Conservation (phyloP, 2,329 filamentous ascomycete genomes). For the Aspergillus fumigatus region DNA sequence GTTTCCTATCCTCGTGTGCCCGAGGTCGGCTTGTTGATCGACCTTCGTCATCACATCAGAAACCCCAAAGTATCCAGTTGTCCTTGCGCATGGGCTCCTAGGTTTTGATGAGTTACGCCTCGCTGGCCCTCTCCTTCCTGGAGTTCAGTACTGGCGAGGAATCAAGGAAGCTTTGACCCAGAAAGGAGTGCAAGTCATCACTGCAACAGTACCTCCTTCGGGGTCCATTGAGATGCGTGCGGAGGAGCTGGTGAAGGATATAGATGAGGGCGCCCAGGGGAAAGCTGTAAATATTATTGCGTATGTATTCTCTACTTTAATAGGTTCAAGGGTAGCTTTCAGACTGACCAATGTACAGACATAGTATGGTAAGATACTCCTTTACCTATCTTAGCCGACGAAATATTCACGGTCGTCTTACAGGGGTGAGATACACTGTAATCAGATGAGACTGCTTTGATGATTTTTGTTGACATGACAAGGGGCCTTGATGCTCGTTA, state of each 20-base stretch:
- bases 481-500: slow-evolving; percentile 61
- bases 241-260: slow-evolving; percentile 49
- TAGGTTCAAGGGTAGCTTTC: not conserved
- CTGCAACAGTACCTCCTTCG: slow-evolving; percentile 55
- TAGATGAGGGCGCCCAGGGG: slow-evolving; percentile 50
- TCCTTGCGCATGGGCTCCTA: slow-evolving; percentile 61
- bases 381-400: not conserved
- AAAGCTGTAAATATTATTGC: slow-evolving; percentile 62
- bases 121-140: slow-evolving; percentile 50
- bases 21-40: not conserved
- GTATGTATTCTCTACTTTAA: slow-evolving; percentile 37
- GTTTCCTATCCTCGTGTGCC: not conserved
- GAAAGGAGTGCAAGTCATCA: slow-evolving; percentile 58
- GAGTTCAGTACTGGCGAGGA: slow-evolving; percentile 61
- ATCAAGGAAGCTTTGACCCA: slow-evolving; percentile 55
- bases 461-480: slow-evolving; percentile 7
- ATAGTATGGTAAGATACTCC: slow-evolving; percentile 43
- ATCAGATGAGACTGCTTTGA: not conserved
- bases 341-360: slow-evolving; percentile 23
- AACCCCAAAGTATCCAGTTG: slow-evolving; percentile 53
- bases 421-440: slow-evolving; percentile 30
- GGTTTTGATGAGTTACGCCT: slow-evolving; percentile 61
- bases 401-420: slow-evolving; percentile 6
- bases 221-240: slow-evolving; percentile 57
- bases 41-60: slow-evolving; percentile 15